Percentiles rank a stretch among this genome's conserved stretches.
phyloP scores from a whole-genome alignment of 257 asterid species.

The Knoxia roxburghii region DNA sequence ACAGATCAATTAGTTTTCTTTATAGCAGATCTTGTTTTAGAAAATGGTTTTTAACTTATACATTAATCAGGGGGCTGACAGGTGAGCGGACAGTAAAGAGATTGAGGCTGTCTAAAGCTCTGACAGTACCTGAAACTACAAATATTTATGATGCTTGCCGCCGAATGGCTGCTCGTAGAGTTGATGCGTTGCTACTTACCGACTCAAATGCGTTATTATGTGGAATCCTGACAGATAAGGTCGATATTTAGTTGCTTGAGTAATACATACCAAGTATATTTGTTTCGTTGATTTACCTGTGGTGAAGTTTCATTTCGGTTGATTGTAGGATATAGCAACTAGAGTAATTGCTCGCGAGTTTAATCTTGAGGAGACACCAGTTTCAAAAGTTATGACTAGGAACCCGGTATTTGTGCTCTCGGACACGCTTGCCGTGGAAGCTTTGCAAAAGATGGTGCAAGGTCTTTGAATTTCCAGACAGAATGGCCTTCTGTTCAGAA shows the following conservation, averaged over 20 bases:
- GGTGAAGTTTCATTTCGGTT: background rate
- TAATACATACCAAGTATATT: background rate
- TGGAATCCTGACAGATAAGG: constrained; percentile 97
- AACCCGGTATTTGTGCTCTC: constrained; percentile 95
- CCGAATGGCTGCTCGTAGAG: constrained; percentile 87
- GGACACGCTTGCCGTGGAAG: constrained; percentile 97
- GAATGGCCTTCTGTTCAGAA: background rate
- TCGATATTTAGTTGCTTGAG: constrained; percentile 20
- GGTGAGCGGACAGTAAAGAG: constrained; percentile 97
- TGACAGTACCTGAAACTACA: constrained; percentile 84
- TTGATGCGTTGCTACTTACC: constrained; percentile 85
- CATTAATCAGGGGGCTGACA: constrained; percentile 57
- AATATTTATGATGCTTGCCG: constrained; percentile 81
- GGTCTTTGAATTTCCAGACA: constrained; percentile 37
- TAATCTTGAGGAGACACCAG: constrained; percentile 78
- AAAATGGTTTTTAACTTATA: constrained; percentile 16
- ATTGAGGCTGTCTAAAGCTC: constrained; percentile 80
- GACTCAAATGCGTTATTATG: constrained; percentile 92
- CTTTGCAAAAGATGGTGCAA: constrained; percentile 98
- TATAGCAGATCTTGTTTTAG: constrained; percentile 3
- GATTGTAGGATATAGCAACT: constrained; percentile 68
- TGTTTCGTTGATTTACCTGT: too few species aligned
- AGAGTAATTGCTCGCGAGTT: constrained; percentile 84
- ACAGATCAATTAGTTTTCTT: background rate
- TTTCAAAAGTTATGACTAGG: constrained; percentile 92